Evolutionary conservation across 2,329 filamentous ascomycete species (phyloP), one percentile per base, ranked within the genome.

Genomic region (Alternaria infectoria): DNA sequence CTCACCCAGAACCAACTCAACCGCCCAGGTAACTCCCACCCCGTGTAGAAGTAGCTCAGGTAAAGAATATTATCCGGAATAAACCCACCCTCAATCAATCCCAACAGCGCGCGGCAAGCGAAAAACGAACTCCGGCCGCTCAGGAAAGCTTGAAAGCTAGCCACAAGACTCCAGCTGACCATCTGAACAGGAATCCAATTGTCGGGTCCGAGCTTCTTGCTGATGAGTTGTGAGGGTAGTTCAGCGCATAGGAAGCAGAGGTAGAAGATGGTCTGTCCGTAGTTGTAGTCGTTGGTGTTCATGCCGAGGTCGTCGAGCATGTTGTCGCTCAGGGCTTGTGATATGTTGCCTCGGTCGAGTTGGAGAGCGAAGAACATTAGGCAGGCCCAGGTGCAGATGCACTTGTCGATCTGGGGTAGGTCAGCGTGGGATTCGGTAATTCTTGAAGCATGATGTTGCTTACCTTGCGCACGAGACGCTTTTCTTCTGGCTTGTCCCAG

Each of bases 21-120:
- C 1, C 91, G 86, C 11, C 86, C 85, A 0, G 91, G 90, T 0
- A 94, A 82, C 74, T 93, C 91, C 56, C 84, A 84, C 0, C 87
- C 87, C 49, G 88, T 93, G 80, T 93, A 94, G 79, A 90, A 94
- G 77, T 93, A 93, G 4, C 87, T 89, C 6, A 93, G 82, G 77
- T 90, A 93, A 0, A 91, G 81, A 13, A 91, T 86, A 21, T 87
- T 87, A 62, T 89, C 87, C 0, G 88, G 87, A 54, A 90, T 89
- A 66, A 90, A 90, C 0, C 82, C 82, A 8, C 78, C 83, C 66
- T 82, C 82, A 26, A 84, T 79, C 15, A 83, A 66, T 1, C 83
- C 82, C 0, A 85, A 71, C 0, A 85, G 71, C 6, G 78, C 79
- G n/a, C 83, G 75, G 17, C 76, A 79, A 11, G 80, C 79, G 56